Conservation (phyloP, 176 grass and related monocot species). For the Thinopyrum elongatum region DNA sequence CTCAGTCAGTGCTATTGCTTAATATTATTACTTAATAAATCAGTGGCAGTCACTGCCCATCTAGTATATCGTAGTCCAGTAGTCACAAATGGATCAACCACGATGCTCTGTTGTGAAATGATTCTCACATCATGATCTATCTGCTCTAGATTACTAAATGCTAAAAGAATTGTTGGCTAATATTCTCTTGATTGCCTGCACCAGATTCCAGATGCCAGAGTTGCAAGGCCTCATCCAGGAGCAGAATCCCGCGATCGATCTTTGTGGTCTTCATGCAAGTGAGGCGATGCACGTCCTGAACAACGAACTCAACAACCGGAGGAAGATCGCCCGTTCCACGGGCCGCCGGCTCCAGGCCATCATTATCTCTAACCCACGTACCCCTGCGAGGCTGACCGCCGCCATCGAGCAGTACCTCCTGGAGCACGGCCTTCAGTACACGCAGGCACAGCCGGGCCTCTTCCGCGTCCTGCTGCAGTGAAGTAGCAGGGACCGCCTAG, state of each 20-base stretch:
- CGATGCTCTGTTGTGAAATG: neutral
- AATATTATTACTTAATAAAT: constrained; percentile 10
- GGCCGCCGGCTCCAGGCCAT: constrained; percentile 57
- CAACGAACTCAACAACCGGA: constrained; percentile 64
- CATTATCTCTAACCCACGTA: constrained; percentile 50
- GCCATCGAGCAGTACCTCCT: constrained; percentile 83
- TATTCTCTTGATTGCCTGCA: constrained; percentile 18
- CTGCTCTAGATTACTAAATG: neutral
- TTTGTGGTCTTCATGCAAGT: constrained; percentile 59
- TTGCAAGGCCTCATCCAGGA: constrained; percentile 60
- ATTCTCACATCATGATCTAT: neutral
- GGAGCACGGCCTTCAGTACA: constrained; percentile 69
- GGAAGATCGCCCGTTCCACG: constrained; percentile 57
- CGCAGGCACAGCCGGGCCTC: constrained; percentile 60
- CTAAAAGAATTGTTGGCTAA: neutral
- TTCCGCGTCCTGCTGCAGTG: constrained; percentile 72
- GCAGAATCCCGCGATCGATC: constrained; percentile 71
- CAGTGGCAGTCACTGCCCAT: neutral
- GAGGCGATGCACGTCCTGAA: constrained; percentile 82
- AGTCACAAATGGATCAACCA: neutral
- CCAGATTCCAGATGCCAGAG: constrained; percentile 53
- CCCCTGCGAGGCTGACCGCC: constrained; percentile 51
- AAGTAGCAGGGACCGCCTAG: constrained; percentile 10
- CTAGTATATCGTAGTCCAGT: neutral
- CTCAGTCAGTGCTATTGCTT: neutral